Conservation (phyloP, 2,329 filamentous ascomycete species). For the Exophiala aquamarina region DNA sequence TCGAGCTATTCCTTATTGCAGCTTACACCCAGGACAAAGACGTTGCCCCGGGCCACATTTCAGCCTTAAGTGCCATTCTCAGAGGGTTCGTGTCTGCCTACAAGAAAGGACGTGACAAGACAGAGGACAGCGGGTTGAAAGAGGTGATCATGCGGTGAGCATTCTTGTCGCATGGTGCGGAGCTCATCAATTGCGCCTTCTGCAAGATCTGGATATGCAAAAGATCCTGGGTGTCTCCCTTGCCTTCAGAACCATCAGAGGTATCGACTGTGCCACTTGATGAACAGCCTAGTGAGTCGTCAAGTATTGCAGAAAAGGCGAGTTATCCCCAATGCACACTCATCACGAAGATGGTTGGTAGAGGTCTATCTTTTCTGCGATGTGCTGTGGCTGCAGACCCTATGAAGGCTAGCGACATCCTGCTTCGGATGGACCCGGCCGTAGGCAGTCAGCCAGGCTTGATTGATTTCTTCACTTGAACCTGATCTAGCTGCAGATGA, state of each 20-base stretch:
- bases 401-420: no score
- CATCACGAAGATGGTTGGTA: neutral
- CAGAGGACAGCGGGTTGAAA: neutral
- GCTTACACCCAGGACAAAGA: neutral
- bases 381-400: neutral
- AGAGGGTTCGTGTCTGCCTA: constrained; percentile 1
- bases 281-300: no score
- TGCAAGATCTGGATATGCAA: constrained; percentile 12
- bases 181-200: constrained; percentile 12
- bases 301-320: no score
- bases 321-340: neutral
- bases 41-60: constrained; percentile 2
- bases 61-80: constrained; percentile 6
- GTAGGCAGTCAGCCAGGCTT: no score
- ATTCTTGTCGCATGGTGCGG: constrained; percentile 5
- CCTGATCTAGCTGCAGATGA: no score
- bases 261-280: no score
- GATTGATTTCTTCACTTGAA: no score
- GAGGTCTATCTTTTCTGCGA: neutral
- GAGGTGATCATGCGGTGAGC: constrained; percentile 3
- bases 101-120: neutral
- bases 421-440: no score
- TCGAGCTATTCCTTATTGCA: constrained; percentile 8
- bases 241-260: neutral
- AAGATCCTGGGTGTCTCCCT: neutral